Evolutionary conservation across 2,329 filamentous ascomycete species (phyloP).

Genomic region (Arthrinium puccinioides): DNA sequence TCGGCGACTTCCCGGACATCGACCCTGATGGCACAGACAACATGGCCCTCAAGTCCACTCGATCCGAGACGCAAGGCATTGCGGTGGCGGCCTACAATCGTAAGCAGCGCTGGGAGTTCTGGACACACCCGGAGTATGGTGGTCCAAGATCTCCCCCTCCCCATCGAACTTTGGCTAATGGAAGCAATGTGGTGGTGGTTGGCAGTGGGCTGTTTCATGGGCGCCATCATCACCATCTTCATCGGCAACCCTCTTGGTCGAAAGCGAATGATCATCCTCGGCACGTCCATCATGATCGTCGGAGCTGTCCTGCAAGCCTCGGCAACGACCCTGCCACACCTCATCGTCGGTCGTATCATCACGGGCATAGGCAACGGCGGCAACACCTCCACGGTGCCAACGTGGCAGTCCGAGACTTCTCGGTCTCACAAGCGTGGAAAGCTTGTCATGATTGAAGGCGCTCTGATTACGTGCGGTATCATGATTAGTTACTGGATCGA

Average conservation of each 20-base stretch:
- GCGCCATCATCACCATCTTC: slow-evolving; percentile 36
- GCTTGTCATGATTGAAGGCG: slow-evolving; percentile 53
- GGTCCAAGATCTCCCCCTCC: no score
- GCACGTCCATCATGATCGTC: slow-evolving; percentile 49
- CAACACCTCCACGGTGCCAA: slow-evolving; percentile 42
- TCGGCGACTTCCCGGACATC: slow-evolving; percentile 45
- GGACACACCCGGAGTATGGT: no score
- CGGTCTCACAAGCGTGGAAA: slow-evolving; percentile 51
- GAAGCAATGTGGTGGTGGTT: no score
- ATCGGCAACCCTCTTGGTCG: slow-evolving; percentile 51
- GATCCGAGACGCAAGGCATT: slow-evolving; percentile 45
- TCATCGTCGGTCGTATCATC: slow-evolving; percentile 47
- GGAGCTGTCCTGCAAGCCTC: slow-evolving; percentile 39
- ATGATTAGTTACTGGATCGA: slow-evolving; percentile 55
- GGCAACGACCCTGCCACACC: slow-evolving; percentile 38
- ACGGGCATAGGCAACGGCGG: slow-evolving; percentile 34
- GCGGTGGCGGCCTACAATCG: slow-evolving; percentile 48
- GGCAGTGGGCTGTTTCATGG: slow-evolving; percentile 54
- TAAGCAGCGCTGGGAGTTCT: no score
- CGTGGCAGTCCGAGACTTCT: slow-evolving; percentile 55
- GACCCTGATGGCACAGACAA: slow-evolving; percentile 33
- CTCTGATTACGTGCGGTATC: slow-evolving; percentile 49
- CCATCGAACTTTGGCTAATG: no score
- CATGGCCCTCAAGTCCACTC: slow-evolving; percentile 25
- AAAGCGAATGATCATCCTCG: slow-evolving; percentile 47